phyloP scores from a whole-genome alignment of 2,329 filamentous ascomycete genomes.

The Cyclaneusma minus region DNA sequence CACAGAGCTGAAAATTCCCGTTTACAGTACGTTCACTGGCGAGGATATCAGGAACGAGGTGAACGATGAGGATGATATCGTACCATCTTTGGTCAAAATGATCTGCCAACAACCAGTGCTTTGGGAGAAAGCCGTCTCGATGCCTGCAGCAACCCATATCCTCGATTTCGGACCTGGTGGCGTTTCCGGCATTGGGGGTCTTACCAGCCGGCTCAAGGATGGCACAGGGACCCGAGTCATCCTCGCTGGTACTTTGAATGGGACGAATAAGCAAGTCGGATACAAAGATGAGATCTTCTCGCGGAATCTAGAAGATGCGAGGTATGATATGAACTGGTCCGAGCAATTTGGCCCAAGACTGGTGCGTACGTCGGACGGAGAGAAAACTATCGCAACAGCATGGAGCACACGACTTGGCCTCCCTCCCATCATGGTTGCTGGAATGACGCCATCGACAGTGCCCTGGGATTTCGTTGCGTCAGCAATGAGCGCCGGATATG shows the following conservation, averaged over 20 bases:
- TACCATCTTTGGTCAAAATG: slow-evolving; percentile 14
- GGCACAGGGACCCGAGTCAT: slow-evolving; percentile 19
- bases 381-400: slow-evolving; percentile 13
- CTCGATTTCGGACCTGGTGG: slow-evolving; percentile 19
- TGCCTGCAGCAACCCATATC: slow-evolving; percentile 18
- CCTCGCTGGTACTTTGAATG: slow-evolving; percentile 9
- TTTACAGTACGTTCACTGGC: slow-evolving; percentile 18
- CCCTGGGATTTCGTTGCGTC: slow-evolving; percentile 85
- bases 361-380: slow-evolving; percentile 8
- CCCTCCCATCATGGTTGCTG: slow-evolving; percentile 78
- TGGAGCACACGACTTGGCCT: slow-evolving; percentile 48
- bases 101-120: slow-evolving; percentile 14
- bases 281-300: slow-evolving; percentile 27
- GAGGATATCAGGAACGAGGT: slow-evolving; percentile 13
- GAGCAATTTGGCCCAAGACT: slow-evolving; percentile 9
- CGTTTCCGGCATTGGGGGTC: slow-evolving; percentile 14
- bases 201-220: slow-evolving; percentile 15
- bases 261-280: slow-evolving; percentile 10
- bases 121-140: slow-evolving; percentile 13
- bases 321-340: slow-evolving; percentile 11
- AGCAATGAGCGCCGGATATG: slow-evolving; percentile 90
- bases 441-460: slow-evolving; percentile 85
- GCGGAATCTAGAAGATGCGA: slow-evolving; percentile 48
- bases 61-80: slow-evolving; percentile 8
- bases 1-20: slow-evolving; percentile 28